These are phyloP conservation scores for Aureobasidium sp. DNA, from an alignment of 2,329 filamentous ascomycete species.

Conservation along the genomic window DNA sequence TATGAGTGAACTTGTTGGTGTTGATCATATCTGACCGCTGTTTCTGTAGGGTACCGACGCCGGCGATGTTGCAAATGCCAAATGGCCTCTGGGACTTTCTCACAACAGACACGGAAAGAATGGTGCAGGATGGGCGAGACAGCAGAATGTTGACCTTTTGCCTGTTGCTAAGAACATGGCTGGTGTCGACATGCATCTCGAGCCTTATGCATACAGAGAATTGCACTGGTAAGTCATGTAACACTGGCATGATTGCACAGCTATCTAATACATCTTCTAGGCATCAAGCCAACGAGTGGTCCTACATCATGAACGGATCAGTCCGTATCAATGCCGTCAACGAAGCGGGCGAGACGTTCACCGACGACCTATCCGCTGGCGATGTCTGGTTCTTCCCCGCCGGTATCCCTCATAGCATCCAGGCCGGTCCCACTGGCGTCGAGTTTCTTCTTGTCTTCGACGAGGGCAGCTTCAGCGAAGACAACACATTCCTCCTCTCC, in stretches of 20 bases:
- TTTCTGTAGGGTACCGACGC: constrained; percentile 39
- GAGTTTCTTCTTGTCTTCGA: constrained; percentile 71
- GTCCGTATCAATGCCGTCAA: constrained; percentile 35
- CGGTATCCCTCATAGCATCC: constrained; percentile 31
- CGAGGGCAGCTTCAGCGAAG: constrained; percentile 64
- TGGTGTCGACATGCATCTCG: constrained; percentile 47
- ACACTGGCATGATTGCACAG: not conserved
- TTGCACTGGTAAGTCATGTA: constrained; percentile 32
- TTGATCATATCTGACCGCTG: not conserved
- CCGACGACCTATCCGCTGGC: constrained; percentile 42
- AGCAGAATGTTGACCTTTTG: constrained; percentile 43
- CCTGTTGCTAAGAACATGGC: constrained; percentile 47
- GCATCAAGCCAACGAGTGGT: constrained; percentile 36
- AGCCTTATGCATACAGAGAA: constrained; percentile 38
- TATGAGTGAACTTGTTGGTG: not conserved
- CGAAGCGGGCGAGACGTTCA: constrained; percentile 35
- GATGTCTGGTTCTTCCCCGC: constrained; percentile 64
- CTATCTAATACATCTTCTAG: not conserved
- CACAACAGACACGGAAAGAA: constrained; percentile 45
- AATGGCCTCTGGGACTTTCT: constrained; percentile 47
- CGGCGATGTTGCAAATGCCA: constrained; percentile 44
- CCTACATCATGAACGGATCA: constrained; percentile 33
- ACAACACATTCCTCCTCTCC: constrained; percentile 64
- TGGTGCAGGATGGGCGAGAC: constrained; percentile 45
- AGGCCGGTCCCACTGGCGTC: constrained; percentile 58